Conservation (phyloP, 176 grass and related monocot genomes). For the Phoenix dactylifera region DNA sequence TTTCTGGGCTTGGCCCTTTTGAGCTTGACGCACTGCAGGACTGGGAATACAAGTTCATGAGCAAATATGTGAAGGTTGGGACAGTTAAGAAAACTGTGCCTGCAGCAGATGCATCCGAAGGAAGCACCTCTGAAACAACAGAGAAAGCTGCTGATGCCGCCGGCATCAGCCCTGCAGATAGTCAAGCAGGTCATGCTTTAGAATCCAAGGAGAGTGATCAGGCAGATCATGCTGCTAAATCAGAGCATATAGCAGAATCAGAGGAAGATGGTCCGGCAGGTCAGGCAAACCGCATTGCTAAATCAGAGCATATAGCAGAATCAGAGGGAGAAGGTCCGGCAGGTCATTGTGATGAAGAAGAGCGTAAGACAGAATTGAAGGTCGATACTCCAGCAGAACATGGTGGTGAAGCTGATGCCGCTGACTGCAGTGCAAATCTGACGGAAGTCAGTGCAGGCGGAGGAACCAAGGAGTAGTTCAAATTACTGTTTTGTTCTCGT, state of each 20-base stretch:
- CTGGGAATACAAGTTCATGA: constrained; percentile 1
- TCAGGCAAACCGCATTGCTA: not conserved
- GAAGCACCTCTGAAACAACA: not conserved
- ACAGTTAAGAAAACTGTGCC: not conserved
- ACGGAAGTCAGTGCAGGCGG: no score
- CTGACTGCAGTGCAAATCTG: no score
- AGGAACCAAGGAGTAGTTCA: no score
- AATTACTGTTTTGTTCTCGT: no score
- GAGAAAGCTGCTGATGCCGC: not conserved
- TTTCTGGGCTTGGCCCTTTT: constrained; percentile 2
- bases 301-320: not conserved
- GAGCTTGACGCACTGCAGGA: not conserved
- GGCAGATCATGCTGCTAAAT: not conserved
- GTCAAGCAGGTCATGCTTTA: not conserved
- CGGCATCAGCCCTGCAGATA: not conserved
- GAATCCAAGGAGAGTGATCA: not conserved
- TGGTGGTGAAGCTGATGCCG: no score
- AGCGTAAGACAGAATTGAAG: no score
- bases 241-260: not conserved
- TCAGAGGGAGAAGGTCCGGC: no score
- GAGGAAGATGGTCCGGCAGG: not conserved
- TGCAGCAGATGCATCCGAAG: not conserved
- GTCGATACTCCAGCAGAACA: no score
- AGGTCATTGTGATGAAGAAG: no score
- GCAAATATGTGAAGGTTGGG: constrained; percentile 1